Evolutionary conservation across 2,329 filamentous ascomycete species (phyloP), one percentile per base, ranked within the genome.

Genomic region (Verticillium nubilum): DNA sequence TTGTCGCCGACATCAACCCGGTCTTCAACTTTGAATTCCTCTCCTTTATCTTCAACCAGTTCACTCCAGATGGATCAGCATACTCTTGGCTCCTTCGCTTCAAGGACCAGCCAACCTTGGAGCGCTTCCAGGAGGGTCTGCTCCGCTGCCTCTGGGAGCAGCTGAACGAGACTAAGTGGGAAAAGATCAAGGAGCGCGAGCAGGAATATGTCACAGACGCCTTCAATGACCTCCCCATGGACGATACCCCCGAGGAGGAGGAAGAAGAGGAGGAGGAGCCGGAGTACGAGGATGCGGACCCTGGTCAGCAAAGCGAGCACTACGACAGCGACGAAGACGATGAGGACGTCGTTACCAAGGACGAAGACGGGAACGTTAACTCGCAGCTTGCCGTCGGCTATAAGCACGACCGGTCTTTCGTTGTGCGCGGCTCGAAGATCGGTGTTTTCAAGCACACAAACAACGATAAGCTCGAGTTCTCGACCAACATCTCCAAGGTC

Each of bases 1-100:
- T 99, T 29, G 81, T 92, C 29, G 89, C 91, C 6, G 95, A 99
- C 67, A 92, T 98, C 74, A 98, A 98, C 68, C 95, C 62, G 0
- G 93, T 99, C 23, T 99, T 98, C 80, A 98, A 98, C 76, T 98
- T 97, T 66, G 95, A 99, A 73, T 98, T 94, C 68, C 81, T 97
- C n/a, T 98, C 94, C 0, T 98, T 98, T 72, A 97, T 99, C 69
- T 99, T 99, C 83, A 99, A 99, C 69, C 92, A 97, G 72, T 98
- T 97, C 72, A 85, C 89, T 15, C 83, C 88, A 35, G 91, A 97
- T 73, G 92, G 93, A 2, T 90, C 90, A 1, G 94, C 95, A 4
- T 96, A 93, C 73, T 99, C 95, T 1, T 99, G 95, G 94, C 83
- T 99, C 15, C 79, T 99, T 35, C 88, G 93, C 15, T 99, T 99